Base-by-base conservation (phyloP, 805 yeast genomes). In the Suhomyces sp. region DNA sequence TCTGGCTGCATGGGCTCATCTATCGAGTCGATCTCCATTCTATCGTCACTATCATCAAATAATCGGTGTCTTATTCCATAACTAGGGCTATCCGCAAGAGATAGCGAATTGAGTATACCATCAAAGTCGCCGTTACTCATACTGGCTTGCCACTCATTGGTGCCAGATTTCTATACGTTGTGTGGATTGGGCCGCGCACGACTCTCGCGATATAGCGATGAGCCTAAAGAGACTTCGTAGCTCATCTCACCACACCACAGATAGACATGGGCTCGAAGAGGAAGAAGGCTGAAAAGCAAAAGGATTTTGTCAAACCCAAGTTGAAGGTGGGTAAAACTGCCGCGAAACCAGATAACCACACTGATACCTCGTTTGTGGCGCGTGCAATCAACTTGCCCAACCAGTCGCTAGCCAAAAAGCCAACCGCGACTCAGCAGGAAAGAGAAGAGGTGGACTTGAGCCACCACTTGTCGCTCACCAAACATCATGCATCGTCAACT, bases 291-390 rank as follows among this genome's bases (percentile, higher is more conserved):
- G 85, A 85, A 55, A 88, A 86, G 72, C 77, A 76, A 63, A 86
- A 85, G 69, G 96, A 88, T 62, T 88, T 88, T 65, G 77, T 71
- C 48, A 90, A 90, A 67, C 77, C 83, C 53, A 93, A 89, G 74
- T 79, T 94, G 48, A 86, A 80, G 62, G 97, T 94, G 31, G 99
- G 99, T 51, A 94, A 94, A 68, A 75, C 86, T 2, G 81, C 82
- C 17, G 82, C 84, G 5, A 82, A 82, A 56, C 83, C 91, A 5
- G 81, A 83, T 17, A 89, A 90, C 64, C 82, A 79, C 52, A 94
- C 99, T 4, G 93, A 87, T 58, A 89, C 96, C 0, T 86, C 96
- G 0, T 93, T 93, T 70, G 81, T 79, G 43, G 84, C 96, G 9
- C 87, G 84, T 61, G 65, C 81, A 40, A 77, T 80, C 52, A 68